Evolutionary conservation across 176 grass and related monocot species (phyloP), one percentile per base, ranked within the genome.

Genomic region (Dactylis glomerata): DNA sequence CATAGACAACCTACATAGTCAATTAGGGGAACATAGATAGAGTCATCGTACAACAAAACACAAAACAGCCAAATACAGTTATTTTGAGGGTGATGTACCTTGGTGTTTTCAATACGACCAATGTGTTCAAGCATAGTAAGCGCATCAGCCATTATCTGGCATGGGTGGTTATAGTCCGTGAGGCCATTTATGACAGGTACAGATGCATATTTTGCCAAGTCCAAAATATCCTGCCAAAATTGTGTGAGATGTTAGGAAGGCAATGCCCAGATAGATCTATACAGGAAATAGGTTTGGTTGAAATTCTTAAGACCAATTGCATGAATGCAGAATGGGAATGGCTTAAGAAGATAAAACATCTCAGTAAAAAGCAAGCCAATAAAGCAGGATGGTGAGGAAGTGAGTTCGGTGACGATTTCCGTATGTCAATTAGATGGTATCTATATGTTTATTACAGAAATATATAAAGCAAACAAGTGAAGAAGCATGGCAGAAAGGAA

Each of bases 61-160:
- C 1, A 78, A 24, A 54, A 47, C 0, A 5, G 56, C 19, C 1
- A 20, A 61, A 77, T 22, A 11, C 8, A 24, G 9, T 79, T 76
- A 40, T 51, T 44, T 41, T 45, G 36, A 50, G 7, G 42, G 7
- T 46, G 22, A 41, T 66, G 38, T 84, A 96, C 96, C 96, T 99
- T 99, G 12, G 91, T 94, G 68, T 92, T 89, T 84, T 96, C 96
- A 46, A 99, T 59, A 34, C 40, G 86, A 38, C 93, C 93, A 81
- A 96, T 87, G 59, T 99, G 89, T 80, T 99, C 96, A 63, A 94
- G 47, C 84, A 96, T 99, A 75, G 93, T 96, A 51, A 99, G 93
- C n/a, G 96, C 96, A 91, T 99, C 96, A 6, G 96, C 96, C 96
- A 99, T 99, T 90, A 99, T 99, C 75, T 99, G 96, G 57, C 96